phyloP scores from a whole-genome alignment of 164 flowering plant species.

The Protea cynaroides region DNA sequence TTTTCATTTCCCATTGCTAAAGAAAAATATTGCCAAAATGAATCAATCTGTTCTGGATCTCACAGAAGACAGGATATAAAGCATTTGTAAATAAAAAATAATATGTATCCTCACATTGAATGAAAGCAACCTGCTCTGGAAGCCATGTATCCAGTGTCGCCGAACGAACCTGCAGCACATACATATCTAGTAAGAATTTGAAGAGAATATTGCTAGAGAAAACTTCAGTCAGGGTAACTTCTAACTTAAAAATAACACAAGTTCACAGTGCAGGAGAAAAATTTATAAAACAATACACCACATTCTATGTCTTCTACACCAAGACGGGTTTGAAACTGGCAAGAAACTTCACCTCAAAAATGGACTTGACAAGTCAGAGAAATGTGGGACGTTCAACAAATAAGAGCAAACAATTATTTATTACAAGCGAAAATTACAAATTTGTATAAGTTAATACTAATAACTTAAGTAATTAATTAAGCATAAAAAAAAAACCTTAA shows the following conservation, averaged over 20 bases:
- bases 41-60: background rate
- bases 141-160: slow-evolving; percentile 97
- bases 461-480: no score
- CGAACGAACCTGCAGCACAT: slow-evolving; percentile 67
- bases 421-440: no score
- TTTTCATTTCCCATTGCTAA: slow-evolving; percentile 91
- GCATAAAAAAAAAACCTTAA: no score
- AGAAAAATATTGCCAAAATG: slow-evolving; percentile 10
- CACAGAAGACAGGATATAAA: background rate
- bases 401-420: no score
- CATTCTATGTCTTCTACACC: background rate
- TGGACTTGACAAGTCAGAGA: background rate
- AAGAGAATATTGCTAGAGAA: background rate
- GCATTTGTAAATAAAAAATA: background rate
- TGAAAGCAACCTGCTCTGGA: slow-evolving; percentile 95
- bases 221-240: background rate
- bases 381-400: no score
- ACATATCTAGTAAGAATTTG: slow-evolving; percentile 4
- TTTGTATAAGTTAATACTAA: no score
- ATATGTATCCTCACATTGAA: slow-evolving; percentile 55
- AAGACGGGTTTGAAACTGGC: background rate
- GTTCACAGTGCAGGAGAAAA: background rate
- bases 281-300: no score
- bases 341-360: background rate
- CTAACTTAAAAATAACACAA: background rate